A percentile compares a stretch with the other conserved stretches of the same genome.
These are phyloP conservation scores for Alternaria novae-zelandiae DNA, from an alignment of 2,329 filamentous ascomycete species.

Conservation along the genomic window DNA sequence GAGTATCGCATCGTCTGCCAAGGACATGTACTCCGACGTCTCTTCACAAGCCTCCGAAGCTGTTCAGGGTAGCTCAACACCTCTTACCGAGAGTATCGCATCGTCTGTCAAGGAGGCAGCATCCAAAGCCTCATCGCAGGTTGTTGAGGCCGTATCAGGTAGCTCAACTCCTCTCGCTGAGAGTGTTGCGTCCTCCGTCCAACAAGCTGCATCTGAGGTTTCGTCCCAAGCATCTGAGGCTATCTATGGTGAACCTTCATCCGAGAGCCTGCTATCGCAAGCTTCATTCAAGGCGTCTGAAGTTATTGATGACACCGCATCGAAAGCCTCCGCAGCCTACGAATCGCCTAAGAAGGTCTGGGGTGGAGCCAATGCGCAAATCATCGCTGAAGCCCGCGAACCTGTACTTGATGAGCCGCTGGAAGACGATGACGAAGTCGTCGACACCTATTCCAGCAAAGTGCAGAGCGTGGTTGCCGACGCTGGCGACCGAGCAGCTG, in stretches of 20 bases:
- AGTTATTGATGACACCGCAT: constrained; percentile 26
- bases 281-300: constrained; percentile 29
- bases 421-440: constrained; percentile 54
- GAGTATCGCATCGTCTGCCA: constrained; percentile 47
- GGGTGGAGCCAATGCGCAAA: constrained; percentile 61
- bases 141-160: constrained; percentile 38
- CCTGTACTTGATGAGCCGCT: constrained; percentile 59
- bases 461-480: constrained; percentile 59
- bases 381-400: constrained; percentile 55
- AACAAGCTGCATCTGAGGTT: constrained; percentile 44
- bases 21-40: constrained; percentile 43
- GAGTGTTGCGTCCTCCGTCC: constrained; percentile 46
- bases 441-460: constrained; percentile 57
- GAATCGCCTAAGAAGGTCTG: constrained; percentile 58
- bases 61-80: constrained; percentile 39
- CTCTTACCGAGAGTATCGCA: constrained; percentile 39
- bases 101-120: constrained; percentile 48
- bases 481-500: constrained; percentile 60
- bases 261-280: constrained; percentile 33
- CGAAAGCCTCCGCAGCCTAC: constrained; percentile 32
- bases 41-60: constrained; percentile 39
- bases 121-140: constrained; percentile 39
- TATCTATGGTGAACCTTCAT: constrained; percentile 20
- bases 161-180: constrained; percentile 38
- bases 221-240: constrained; percentile 35